Evolutionary conservation across 2,329 filamentous ascomycete species (phyloP).

Genomic region (Talaromyces marneffei): DNA sequence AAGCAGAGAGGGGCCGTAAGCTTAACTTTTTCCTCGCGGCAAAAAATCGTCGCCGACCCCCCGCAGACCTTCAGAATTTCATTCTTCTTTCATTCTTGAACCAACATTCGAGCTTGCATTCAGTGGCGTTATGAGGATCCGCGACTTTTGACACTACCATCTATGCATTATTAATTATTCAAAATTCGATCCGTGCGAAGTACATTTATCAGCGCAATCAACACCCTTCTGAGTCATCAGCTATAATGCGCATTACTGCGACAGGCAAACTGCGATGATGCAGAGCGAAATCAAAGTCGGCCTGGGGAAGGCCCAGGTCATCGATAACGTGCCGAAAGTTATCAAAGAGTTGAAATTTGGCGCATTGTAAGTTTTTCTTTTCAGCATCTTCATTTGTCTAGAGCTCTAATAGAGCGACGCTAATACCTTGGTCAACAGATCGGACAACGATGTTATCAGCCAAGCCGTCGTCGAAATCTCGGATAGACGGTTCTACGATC

Average conservation of each 20-base stretch:
- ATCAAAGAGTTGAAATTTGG: constrained; percentile 93
- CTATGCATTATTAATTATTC: neutral
- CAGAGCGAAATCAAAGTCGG: constrained; percentile 42
- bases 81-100: neutral
- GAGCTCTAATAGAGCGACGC: neutral
- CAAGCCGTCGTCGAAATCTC: constrained; percentile 92
- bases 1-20: constrained; percentile 6
- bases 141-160: neutral
- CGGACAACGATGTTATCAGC: constrained; percentile 88
- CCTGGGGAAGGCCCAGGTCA: constrained; percentile 74
- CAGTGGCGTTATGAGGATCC: neutral
- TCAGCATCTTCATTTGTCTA: neutral
- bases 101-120: neutral
- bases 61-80: constrained; percentile 10
- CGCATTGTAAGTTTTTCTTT: constrained; percentile 59
- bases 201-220: neutral
- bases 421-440: constrained; percentile 47
- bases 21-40: constrained; percentile 14
- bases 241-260: constrained; percentile 33
- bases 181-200: neutral
- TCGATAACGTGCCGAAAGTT: constrained; percentile 81
- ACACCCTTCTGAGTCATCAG: constrained; percentile 1
- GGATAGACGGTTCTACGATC: constrained; percentile 89
- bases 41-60: constrained; percentile 16
- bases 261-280: constrained; percentile 28